These are phyloP conservation scores for Sarocladiaceae sp. DNA, from an alignment of 2,329 filamentous ascomycete species.

Conservation along the genomic window DNA sequence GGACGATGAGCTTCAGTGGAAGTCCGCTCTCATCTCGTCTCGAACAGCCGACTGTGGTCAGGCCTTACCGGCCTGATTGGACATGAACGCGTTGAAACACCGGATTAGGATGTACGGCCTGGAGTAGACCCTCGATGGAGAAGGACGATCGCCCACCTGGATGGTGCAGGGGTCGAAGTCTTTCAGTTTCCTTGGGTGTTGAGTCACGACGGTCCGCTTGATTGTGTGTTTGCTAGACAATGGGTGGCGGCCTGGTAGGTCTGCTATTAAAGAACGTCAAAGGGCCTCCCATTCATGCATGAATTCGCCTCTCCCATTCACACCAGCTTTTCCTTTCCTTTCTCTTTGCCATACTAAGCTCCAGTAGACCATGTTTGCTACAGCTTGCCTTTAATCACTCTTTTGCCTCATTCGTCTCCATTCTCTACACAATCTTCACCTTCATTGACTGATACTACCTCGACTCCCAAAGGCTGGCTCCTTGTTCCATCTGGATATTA, in stretches of 20 bases:
- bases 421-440: neutral
- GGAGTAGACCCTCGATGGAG: neutral
- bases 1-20: neutral
- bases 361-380: constrained; percentile 1
- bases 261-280: constrained; percentile 13
- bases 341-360: constrained; percentile 11
- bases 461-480: constrained; percentile 11
- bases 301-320: constrained; percentile 2
- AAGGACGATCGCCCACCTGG: neutral
- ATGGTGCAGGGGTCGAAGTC: neutral
- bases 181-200: neutral
- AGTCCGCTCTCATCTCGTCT: constrained; percentile 1
- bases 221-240: constrained; percentile 3
- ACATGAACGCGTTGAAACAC: neutral
- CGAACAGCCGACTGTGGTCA: neutral
- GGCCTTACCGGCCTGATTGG: neutral
- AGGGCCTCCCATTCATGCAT: constrained; percentile 3
- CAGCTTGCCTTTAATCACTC: constrained; percentile 7
- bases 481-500: constrained; percentile 7
- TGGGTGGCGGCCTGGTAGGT: neutral
- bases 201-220: neutral
- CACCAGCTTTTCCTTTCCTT: constrained; percentile 11
- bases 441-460: constrained; percentile 8
- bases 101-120: neutral
- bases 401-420: constrained; percentile 10